A percentile compares a stretch with the other conserved stretches of the same genome.
Conservation (phyloP, 192 early-diverging fungal species). For the Dissophora globulifera region DNA sequence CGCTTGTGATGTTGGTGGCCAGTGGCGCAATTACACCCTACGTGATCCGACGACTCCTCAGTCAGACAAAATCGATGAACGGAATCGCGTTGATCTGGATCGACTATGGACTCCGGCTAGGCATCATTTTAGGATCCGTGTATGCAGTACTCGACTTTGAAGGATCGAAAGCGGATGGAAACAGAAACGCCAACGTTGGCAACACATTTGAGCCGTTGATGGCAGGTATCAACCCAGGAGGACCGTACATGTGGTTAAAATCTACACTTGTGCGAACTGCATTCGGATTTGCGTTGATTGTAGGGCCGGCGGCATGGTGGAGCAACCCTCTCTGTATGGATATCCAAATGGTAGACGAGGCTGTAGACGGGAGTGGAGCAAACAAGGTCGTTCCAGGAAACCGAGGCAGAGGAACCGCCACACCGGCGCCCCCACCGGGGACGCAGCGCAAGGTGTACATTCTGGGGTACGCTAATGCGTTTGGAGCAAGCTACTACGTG, state of each 20-base stretch:
- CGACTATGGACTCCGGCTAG: constrained; percentile 62
- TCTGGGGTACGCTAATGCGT: constrained; percentile 71
- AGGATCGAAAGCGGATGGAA: constrained; percentile 29
- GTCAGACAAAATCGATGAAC: constrained; percentile 62
- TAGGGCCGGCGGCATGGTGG: constrained; percentile 65
- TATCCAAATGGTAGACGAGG: constrained; percentile 48
- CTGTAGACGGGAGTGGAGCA: background rate
- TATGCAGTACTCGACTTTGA: constrained; percentile 68
- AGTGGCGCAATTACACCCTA: constrained; percentile 55
- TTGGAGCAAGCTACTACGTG: constrained; percentile 75
- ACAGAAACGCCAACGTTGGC: constrained; percentile 13
- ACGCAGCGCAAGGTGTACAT: constrained; percentile 54
- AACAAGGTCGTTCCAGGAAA: background rate
- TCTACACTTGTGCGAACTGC: constrained; percentile 64
- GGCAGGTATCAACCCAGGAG: constrained; percentile 19
- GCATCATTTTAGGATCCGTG: constrained; percentile 62
- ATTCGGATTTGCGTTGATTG: constrained; percentile 62
- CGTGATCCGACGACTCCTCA: constrained; percentile 56
- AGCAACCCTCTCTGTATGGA: constrained; percentile 66
- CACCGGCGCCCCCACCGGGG: background rate
- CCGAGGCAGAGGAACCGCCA: constrained; percentile 3
- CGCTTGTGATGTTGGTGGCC: constrained; percentile 58
- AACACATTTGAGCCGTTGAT: constrained; percentile 38
- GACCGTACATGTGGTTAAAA: constrained; percentile 49
- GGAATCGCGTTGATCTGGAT: constrained; percentile 66